Conservation (phyloP, 2,329 filamentous ascomycete genomes). For the Diaporthe longicolla region DNA sequence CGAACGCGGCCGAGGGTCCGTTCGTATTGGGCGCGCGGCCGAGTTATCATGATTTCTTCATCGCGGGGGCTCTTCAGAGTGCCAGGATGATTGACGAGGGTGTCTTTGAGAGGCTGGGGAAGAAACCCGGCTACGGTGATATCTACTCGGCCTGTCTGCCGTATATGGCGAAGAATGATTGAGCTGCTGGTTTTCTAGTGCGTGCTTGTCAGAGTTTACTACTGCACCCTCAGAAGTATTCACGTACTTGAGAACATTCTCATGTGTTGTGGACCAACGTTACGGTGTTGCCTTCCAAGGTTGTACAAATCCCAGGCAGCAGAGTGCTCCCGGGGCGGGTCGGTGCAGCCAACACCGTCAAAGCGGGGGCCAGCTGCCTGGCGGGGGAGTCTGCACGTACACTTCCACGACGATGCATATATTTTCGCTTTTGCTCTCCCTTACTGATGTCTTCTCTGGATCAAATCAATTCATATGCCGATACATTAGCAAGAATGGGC, state of each 20-base stretch:
- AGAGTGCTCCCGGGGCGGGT: background rate
- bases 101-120: background rate
- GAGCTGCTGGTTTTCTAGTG: background rate
- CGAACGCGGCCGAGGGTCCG: conserved; percentile 3
- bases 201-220: background rate
- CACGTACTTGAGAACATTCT: too few species aligned
- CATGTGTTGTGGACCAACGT: too few species aligned
- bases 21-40: background rate
- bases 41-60: conserved; percentile 10
- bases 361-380: background rate
- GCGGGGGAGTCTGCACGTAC: too few species aligned
- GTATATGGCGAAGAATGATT: conserved; percentile 8
- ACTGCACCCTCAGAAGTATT: too few species aligned
- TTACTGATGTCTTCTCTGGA: too few species aligned
- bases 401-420: background rate
- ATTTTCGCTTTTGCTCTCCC: too few species aligned
- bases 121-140: background rate
- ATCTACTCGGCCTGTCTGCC: conserved; percentile 21
- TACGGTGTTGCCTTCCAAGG: too few species aligned
- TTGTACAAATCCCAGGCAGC: background rate
- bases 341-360: background rate
- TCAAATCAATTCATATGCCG: too few species aligned
- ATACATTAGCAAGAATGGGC: background rate
- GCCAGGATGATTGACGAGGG: background rate
- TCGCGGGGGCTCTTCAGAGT: background rate